Base-by-base conservation (phyloP, 192 early-diverging fungal genomes). In the Diversispora epigaea region DNA sequence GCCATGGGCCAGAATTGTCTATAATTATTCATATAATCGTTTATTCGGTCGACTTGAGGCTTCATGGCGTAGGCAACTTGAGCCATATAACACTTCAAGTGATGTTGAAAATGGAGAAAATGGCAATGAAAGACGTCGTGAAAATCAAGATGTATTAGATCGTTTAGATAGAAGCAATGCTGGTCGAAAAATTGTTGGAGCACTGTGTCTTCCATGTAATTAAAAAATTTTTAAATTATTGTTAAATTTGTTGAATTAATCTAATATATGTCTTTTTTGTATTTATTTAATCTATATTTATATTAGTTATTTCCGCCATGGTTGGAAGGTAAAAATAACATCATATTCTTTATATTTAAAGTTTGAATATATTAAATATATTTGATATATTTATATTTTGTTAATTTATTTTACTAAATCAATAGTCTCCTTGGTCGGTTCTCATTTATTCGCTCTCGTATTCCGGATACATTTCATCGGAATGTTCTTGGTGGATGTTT, bases 141-240 rank as follows among this genome's bases (percentile, higher is more conserved):
- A 60, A 49, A 65, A 70, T 72, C 80, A 83, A 73, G 87, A 89
- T 32, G 82, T 87, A 3, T 80, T 87, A 5, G 84, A 88, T 58
- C 83, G 88, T 11, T 78, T 87, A 47, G 88, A 86, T 54, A 79
- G 85, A 15, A 79, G 80, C 17, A 81, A 84, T 69, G 61, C 90
- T 21, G 86, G 88, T 22, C 80, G 87, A 12, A 89, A 84, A 3
- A 87, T 90, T 47, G 84, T 91, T 9, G 88, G 89, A 57, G 87
- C 89, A 19, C 76, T 92, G 19, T 73, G 89, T 46, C 84, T 90
- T 73, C 91, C 91, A 43, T 75, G 73, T 75, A 17, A 65, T 54
- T 44, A 15, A 47, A n/a, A 39, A 4, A 17, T 46, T 32, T 46
- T 44, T 60, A 45, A 19, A 54, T 2, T 10, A 54, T 54, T 54